These are phyloP conservation scores for Penicillium glabrum DNA, from an alignment of 2,329 filamentous ascomycete species.

Conservation along the genomic window DNA sequence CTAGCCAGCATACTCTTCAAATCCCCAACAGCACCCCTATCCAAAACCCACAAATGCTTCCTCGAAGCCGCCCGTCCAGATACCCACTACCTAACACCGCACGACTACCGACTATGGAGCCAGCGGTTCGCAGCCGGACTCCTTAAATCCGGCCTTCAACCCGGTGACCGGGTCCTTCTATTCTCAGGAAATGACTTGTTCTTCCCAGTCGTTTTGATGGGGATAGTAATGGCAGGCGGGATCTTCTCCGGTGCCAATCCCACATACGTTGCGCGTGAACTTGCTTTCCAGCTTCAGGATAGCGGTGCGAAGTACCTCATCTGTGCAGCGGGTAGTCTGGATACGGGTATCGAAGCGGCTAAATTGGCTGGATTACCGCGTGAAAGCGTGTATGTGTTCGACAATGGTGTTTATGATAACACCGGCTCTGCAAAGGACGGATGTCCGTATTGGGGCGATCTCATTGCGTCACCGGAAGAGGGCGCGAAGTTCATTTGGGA, in stretches of 20 bases:
- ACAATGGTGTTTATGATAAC: constrained; percentile 54
- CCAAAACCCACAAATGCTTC: constrained; percentile 49
- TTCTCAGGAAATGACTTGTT: constrained; percentile 74
- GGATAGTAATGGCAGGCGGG: constrained; percentile 73
- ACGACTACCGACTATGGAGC: constrained; percentile 66
- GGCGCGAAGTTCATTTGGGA: constrained; percentile 65
- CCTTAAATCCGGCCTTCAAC: constrained; percentile 61
- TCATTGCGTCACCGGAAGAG: constrained; percentile 54
- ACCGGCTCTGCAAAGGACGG: constrained; percentile 32
- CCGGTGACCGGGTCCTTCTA: constrained; percentile 69
- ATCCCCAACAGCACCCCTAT: constrained; percentile 49
- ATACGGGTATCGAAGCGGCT: constrained; percentile 67
- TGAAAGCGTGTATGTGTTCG: constrained; percentile 65
- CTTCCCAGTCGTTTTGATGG: constrained; percentile 69
- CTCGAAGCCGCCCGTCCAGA: constrained; percentile 68
- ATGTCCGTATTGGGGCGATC: constrained; percentile 63
- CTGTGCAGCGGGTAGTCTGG: constrained; percentile 56
- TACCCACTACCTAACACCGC: constrained; percentile 63
- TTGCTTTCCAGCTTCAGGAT: constrained; percentile 74
- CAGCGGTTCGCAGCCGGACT: constrained; percentile 72
- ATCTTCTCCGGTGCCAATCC: constrained; percentile 77
- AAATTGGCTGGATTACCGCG: constrained; percentile 55
- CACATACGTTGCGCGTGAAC: constrained; percentile 66
- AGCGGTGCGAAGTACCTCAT: constrained; percentile 68
- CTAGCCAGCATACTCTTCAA: constrained; percentile 48